Percentiles rank a stretch among this genome's conserved stretches.
These are phyloP conservation scores for Diaporthe nobilis DNA, from an alignment of 2,329 filamentous ascomycete species.

Conservation along the genomic window DNA sequence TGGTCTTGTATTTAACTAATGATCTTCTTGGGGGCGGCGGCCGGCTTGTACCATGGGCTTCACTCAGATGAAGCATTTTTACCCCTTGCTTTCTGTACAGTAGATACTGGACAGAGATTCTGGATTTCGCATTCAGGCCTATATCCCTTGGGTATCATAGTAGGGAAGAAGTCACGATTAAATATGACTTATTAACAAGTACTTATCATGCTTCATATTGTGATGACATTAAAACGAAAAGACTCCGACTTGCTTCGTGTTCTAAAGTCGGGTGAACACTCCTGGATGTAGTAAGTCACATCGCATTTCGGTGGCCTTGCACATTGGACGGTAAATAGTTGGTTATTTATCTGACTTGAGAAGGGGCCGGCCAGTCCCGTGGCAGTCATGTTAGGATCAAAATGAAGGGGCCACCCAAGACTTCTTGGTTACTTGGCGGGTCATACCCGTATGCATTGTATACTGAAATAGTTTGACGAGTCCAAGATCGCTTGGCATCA, in stretches of 20 bases:
- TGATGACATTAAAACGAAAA: not conserved
- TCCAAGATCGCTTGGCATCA: not conserved
- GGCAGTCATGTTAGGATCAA: not conserved
- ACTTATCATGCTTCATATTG: no score
- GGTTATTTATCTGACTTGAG: no score
- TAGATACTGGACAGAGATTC: not conserved
- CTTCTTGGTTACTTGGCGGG: constrained; percentile 3
- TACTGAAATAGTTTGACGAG: not conserved
- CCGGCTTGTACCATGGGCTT: not conserved
- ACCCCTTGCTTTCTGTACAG: not conserved
- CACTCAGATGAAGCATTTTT: not conserved
- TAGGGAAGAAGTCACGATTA: not conserved
- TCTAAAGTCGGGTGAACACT: not conserved
- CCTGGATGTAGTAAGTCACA: not conserved
- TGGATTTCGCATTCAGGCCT: not conserved
- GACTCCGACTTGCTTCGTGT: not conserved
- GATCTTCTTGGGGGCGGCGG: not conserved
- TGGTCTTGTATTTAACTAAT: constrained; percentile 14
- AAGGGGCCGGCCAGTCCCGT: not conserved
- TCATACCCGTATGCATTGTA: not conserved
- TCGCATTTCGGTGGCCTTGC: not conserved
- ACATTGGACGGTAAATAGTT: not conserved
- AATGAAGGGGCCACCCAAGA: not conserved
- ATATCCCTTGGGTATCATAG: not conserved
- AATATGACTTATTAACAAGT: not conserved